These are phyloP conservation scores for Fusarium xylarioides DNA, from an alignment of 2,329 filamentous ascomycete genomes.

Conservation along the genomic window DNA sequence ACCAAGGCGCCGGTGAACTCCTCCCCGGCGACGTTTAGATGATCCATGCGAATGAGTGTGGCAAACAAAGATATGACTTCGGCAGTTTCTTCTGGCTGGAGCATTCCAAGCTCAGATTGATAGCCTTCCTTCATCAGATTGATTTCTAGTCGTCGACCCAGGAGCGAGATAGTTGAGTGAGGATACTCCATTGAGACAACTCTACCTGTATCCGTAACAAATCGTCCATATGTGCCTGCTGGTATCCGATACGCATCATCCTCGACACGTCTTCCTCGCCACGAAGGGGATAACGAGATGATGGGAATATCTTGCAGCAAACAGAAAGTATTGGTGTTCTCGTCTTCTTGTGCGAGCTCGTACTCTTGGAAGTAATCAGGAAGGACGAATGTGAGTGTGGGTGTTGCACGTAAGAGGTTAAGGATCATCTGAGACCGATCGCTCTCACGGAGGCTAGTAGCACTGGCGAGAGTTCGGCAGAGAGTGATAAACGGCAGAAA, in stretches of 20 bases:
- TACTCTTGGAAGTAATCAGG: constrained; percentile 78
- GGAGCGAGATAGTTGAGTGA: constrained; percentile 81
- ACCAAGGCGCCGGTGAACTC: constrained; percentile 46
- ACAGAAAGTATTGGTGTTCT: constrained; percentile 81
- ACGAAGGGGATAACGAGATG: constrained; percentile 61
- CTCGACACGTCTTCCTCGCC: constrained; percentile 54
- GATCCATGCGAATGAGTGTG: constrained; percentile 69
- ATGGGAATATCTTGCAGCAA: constrained; percentile 72
- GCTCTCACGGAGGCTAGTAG: constrained; percentile 44
- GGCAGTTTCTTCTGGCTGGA: constrained; percentile 69
- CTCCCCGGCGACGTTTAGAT: constrained; percentile 47
- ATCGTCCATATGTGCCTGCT: constrained; percentile 71
- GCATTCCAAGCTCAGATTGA: constrained; percentile 60
- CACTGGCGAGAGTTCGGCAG: constrained; percentile 68
- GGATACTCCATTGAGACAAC: constrained; percentile 79
- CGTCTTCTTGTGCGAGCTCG: constrained; percentile 82
- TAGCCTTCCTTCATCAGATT: constrained; percentile 67
- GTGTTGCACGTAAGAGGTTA: constrained; percentile 72
- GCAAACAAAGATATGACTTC: constrained; percentile 81
- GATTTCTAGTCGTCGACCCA: constrained; percentile 79
- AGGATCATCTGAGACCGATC: constrained; percentile 62
- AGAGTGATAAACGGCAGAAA: constrained; percentile 79
- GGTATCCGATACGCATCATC: constrained; percentile 70
- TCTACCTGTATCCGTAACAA: constrained; percentile 80
- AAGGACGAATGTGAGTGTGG: constrained; percentile 81